Evolutionary conservation across 495 filamentous ascomycete genomes (phyloP).

Genomic region (Echria macrotheca): DNA sequence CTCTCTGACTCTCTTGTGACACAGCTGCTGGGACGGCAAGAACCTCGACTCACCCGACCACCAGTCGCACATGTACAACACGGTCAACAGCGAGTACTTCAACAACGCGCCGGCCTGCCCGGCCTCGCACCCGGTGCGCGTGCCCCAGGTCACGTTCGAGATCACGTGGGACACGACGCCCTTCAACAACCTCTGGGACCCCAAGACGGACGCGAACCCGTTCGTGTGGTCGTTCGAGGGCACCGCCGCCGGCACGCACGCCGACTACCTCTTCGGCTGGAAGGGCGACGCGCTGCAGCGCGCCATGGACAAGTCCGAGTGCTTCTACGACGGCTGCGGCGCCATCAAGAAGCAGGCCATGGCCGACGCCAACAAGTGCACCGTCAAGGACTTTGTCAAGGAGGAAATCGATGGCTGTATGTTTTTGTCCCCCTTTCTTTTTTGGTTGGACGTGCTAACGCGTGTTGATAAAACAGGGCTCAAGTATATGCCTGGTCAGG

Average conservation of each 20-base stretch:
- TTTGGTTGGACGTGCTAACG: not conserved
- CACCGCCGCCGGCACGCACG: slow-evolving; percentile 33
- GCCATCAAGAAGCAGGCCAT: slow-evolving; percentile 43
- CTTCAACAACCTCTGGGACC: slow-evolving; percentile 41
- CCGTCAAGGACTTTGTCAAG: slow-evolving; percentile 34
- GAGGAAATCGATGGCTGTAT: slow-evolving; percentile 47
- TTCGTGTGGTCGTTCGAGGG: slow-evolving; percentile 33
- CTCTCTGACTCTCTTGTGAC: not conserved
- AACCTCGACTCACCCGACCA: slow-evolving; percentile 50
- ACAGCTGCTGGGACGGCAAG: slow-evolving; percentile 46
- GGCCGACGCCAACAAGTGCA: slow-evolving; percentile 39
- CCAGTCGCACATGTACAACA: slow-evolving; percentile 43
- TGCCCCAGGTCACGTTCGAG: slow-evolving; percentile 42
- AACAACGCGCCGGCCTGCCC: slow-evolving; percentile 35
- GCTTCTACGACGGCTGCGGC: slow-evolving; percentile 43
- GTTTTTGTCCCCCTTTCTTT: slow-evolving; percentile 15
- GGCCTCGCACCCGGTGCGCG: slow-evolving; percentile 35
- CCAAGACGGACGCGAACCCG: slow-evolving; percentile 28
- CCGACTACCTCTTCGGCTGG: slow-evolving; percentile 46
- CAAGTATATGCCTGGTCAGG: not conserved
- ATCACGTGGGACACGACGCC: slow-evolving; percentile 40
- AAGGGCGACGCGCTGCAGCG: slow-evolving; percentile 41
- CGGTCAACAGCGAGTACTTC: slow-evolving; percentile 31
- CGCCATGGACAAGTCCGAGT: slow-evolving; percentile 40
- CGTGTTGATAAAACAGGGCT: not conserved